phyloP scores from a whole-genome alignment of 441 rosid genomes.

The Rhodomyrtus psidioides region DNA sequence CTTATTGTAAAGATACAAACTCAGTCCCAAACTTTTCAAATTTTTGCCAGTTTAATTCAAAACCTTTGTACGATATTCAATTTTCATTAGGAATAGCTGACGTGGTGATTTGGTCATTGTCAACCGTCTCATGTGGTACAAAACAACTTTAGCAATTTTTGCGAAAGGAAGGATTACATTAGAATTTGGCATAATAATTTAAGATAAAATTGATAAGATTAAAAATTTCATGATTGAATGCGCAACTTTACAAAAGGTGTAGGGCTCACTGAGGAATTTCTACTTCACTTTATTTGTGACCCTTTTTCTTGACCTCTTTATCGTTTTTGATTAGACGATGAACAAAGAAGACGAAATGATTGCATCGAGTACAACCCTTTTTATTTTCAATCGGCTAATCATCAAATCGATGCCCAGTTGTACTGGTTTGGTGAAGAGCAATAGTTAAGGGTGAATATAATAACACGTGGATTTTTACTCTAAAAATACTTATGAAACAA shows the following conservation, averaged over 20 bases:
- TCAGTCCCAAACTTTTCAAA: fast-evolving
- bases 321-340: background rate
- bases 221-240: fast-evolving
- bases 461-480: no score
- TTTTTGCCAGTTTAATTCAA: background rate
- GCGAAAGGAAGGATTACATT: fast-evolving
- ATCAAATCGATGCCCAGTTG: background rate
- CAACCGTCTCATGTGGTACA: background rate
- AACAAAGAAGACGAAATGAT: background rate
- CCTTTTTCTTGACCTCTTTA: background rate
- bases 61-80: fast-evolving
- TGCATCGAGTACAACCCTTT: background rate
- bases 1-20: background rate
- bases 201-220: background rate
- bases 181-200: background rate
- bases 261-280: fast-evolving
- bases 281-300: background rate
- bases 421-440: no score
- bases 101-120: fast-evolving
- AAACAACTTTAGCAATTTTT: fast-evolving
- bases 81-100: fast-evolving
- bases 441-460: no score
- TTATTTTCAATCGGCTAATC: background rate
- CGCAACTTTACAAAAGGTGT: fast-evolving
- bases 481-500: no score